These are phyloP conservation scores for Alternaria incomplexa DNA, from an alignment of 2,329 filamentous ascomycete species.

Conservation along the genomic window DNA sequence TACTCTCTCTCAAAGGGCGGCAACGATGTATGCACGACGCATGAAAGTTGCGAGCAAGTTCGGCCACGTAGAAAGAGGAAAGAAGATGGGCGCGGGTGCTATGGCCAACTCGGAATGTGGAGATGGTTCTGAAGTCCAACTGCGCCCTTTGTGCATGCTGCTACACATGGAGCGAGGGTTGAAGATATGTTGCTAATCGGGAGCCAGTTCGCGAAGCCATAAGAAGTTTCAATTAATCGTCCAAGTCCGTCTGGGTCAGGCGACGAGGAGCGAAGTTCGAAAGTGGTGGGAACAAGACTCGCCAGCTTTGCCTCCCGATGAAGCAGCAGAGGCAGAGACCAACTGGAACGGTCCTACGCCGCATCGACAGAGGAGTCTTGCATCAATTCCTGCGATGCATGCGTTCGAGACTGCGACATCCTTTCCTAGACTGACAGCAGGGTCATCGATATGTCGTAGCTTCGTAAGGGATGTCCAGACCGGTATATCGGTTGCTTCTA, in stretches of 20 bases:
- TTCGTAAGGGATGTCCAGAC: not conserved
- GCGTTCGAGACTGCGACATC: not conserved
- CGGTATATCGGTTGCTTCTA: not conserved
- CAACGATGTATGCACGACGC: not conserved
- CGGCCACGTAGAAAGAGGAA: not conserved
- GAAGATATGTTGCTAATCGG: not conserved
- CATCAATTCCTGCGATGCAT: not conserved
- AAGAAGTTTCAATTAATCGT: not conserved
- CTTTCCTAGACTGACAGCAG: not conserved
- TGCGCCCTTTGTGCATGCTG: not conserved
- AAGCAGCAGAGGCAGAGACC: not conserved
- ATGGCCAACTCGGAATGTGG: not conserved
- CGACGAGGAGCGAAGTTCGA: not conserved
- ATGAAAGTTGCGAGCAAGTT: not conserved
- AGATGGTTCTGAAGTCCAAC: not conserved
- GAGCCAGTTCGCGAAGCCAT: not conserved
- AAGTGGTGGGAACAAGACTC: not conserved
- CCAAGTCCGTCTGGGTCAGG: not conserved
- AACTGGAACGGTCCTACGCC: not conserved
- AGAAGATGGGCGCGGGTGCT: not conserved
- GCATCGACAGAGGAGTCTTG: not conserved
- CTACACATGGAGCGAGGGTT: not conserved
- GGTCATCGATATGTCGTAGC: not conserved
- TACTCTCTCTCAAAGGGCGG: not conserved
- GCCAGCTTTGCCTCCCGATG: not conserved